Percentiles rank a stretch among this genome's conserved stretches.
phyloP scores from a whole-genome alignment of 2,329 filamentous ascomycete genomes.

The Teratosphaeria viscida region DNA sequence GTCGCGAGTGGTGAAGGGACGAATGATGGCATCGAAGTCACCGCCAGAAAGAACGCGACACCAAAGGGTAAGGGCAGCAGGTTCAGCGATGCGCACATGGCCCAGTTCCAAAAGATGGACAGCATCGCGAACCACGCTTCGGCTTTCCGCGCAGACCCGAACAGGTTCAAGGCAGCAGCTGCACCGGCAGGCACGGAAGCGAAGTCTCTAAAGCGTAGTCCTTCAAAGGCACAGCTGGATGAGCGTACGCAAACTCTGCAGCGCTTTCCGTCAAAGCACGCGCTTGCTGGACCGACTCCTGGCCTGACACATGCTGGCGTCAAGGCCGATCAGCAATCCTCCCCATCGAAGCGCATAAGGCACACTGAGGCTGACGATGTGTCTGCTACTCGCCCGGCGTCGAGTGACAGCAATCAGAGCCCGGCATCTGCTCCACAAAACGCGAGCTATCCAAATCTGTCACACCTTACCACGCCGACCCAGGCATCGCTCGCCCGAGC shows the following conservation, averaged over 20 bases:
- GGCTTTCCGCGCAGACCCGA: constrained; percentile 47
- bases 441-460: constrained; percentile 40
- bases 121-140: constrained; percentile 84
- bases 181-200: constrained; percentile 6
- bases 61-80: constrained; percentile 68
- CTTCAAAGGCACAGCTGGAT: constrained; percentile 54
- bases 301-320: not conserved
- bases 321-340: constrained; percentile 20
- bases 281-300: not conserved
- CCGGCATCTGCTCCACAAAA: constrained; percentile 37
- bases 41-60: constrained; percentile 61
- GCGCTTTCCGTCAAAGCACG: constrained; percentile 14
- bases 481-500: constrained; percentile 60
- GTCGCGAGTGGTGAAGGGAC: constrained; percentile 45
- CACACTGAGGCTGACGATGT: constrained; percentile 56
- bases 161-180: not conserved
- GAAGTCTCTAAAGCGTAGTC: constrained; percentile 43
- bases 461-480: constrained; percentile 62
- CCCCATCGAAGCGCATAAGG: constrained; percentile 52
- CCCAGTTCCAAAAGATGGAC: constrained; percentile 94
- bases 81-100: constrained; percentile 77
- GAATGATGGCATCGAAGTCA: constrained; percentile 27
- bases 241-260: constrained; percentile 30
- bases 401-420: constrained; percentile 33
- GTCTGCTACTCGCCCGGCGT: constrained; percentile 52